Base-by-base conservation (phyloP, 305 asterid species). In the Ruellia speciosa region DNA sequence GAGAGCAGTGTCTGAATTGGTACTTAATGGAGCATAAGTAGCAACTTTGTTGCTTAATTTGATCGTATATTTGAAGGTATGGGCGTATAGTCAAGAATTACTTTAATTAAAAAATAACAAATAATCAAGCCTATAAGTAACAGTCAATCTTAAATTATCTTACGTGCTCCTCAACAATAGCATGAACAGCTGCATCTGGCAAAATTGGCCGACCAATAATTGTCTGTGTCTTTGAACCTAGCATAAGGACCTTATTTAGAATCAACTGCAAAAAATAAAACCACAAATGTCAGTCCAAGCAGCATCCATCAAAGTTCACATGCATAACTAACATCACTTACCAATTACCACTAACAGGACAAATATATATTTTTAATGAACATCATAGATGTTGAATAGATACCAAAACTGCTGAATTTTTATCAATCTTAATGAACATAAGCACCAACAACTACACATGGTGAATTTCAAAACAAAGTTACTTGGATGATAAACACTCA, bases 81-180 rank as follows among this genome's bases (percentile, higher is more conserved):
- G 53, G 37, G 39, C 37, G 8, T 8, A 37, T 7, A 77, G 51
- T 14, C 14, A 60, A 28, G 53, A 48, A 35, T 16, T 28, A 37
- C 54, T 58, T 35, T 18, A 24, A 12, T 3, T 7, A 12, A 41
- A 37, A 58, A 62, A 15, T 33, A 20, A 60, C 31, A 52, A 14
- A 17, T 31, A 43, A 17, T 43, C 55, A 54, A 55, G 41, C 33
- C 49, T 58, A 20, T 13, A 14, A 51, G 40, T 52, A 60, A 45
- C 7, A 58, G 45, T 54, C 20, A 72, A 58, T 56, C 41, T 40
- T 46, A 46, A 60, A 20, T 17, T 19, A 47, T 75, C 99, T 76
- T 86, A 93, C 97, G 65, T 88, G 99, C 80, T 93, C 97, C 84
- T 92, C 99, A 10, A 92, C 99, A 66, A 88, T 90, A 70, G 95